Conservation (phyloP, 768 basidiomycete species). For the Calocera cornea region DNA sequence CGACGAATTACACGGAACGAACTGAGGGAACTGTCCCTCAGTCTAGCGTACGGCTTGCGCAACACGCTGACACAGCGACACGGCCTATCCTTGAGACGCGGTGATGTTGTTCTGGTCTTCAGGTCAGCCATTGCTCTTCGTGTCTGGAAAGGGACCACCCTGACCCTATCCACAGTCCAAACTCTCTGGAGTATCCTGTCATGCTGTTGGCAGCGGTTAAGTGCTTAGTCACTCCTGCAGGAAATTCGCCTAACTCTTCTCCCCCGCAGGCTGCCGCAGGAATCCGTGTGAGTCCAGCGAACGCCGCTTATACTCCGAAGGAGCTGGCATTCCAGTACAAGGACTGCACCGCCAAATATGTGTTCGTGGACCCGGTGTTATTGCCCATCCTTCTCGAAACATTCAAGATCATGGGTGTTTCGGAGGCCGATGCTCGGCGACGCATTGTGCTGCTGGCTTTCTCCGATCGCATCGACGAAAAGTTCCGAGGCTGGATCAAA, state of each 20-base stretch:
- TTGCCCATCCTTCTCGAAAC: constrained; percentile 43
- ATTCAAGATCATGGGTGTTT: constrained; percentile 38
- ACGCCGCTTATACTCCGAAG: constrained; percentile 49
- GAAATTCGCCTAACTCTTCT: background rate
- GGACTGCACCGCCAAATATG: constrained; percentile 48
- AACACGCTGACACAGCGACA: constrained; percentile 17
- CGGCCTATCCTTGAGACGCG: constrained; percentile 29
- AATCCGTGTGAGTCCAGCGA: constrained; percentile 55
- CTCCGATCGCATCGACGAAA: constrained; percentile 18
- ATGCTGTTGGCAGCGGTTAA: constrained; percentile 32
- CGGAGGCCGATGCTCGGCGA: constrained; percentile 34
- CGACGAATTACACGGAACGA: constrained; percentile 40
- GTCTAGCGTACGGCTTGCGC: constrained; percentile 45
- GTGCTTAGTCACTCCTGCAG: background rate
- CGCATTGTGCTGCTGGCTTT: constrained; percentile 43
- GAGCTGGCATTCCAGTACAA: constrained; percentile 62
- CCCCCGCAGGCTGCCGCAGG: constrained; percentile 38
- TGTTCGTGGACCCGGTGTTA: constrained; percentile 54
- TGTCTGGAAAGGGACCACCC: background rate
- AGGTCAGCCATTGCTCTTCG: constrained; percentile 9
- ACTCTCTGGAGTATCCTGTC: constrained; percentile 46
- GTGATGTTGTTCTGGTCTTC: constrained; percentile 49
- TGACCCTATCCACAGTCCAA: constrained; percentile 34
- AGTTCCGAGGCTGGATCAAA: constrained; percentile 25
- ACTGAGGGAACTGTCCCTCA: constrained; percentile 39